A percentile compares a stretch with the other conserved stretches of the same genome.
Evolutionary conservation across 805 yeast genomes (phyloP).

Genomic region (Metschnikowia noctiluminum): DNA sequence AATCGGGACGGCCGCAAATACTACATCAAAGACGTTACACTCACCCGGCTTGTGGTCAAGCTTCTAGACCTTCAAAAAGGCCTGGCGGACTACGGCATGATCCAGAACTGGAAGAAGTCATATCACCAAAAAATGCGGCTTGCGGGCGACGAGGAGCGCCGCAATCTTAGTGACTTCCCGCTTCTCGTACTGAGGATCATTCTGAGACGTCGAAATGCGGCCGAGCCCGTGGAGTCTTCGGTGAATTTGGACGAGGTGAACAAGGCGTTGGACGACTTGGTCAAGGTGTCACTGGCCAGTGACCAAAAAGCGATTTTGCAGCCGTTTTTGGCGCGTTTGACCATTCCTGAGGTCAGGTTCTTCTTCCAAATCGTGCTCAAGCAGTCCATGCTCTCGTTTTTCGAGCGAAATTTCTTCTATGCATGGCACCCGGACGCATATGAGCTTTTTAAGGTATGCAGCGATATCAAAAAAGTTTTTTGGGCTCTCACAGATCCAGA

Average conservation of each 20-base stretch:
- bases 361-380: conserved; percentile 65
- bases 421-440: conserved; percentile 81
- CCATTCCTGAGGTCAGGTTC: conserved; percentile 63
- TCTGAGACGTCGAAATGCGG: conserved; percentile 50
- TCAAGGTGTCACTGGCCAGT: conserved; percentile 22
- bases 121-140: conserved; percentile 31
- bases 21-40: conserved; percentile 58
- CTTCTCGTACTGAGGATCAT: conserved; percentile 48
- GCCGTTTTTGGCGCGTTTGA: conserved; percentile 51
- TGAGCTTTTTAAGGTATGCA: conserved; percentile 60
- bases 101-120: conserved; percentile 35
- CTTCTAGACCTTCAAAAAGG: conserved; percentile 57
- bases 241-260: conserved; percentile 32
- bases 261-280: conserved; percentile 26
- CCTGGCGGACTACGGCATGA: conserved; percentile 53
- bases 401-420: conserved; percentile 55
- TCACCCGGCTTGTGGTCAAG: conserved; percentile 47
- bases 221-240: conserved; percentile 26
- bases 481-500: conserved; percentile 49
- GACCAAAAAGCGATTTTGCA: conserved; percentile 45
- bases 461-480: conserved; percentile 59
- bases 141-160: conserved; percentile 44
- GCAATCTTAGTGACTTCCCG: conserved; percentile 35
- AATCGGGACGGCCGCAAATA: conserved; percentile 60
- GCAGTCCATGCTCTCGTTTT: conserved; percentile 54